phyloP scores from a whole-genome alignment of 2,329 filamentous ascomycete genomes.

The Aspergillus pseudoterreus region DNA sequence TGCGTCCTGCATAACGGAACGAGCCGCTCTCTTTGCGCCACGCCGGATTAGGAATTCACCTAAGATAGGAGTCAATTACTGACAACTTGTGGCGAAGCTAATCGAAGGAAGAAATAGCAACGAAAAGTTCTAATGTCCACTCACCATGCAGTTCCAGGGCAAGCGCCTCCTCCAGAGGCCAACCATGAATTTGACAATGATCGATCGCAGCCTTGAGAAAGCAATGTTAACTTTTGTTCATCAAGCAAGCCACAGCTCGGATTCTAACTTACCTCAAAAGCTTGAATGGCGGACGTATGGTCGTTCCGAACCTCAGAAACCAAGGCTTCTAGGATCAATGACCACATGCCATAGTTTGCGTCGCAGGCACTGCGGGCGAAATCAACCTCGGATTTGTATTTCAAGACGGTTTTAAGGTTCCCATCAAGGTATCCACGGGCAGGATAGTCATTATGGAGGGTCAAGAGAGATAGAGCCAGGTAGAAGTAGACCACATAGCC shows the following conservation, averaged over 20 bases:
- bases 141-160: slow-evolving; percentile 57
- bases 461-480: slow-evolving; percentile 41
- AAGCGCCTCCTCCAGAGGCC: slow-evolving; percentile 57
- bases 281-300: slow-evolving; percentile 43
- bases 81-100: not conserved
- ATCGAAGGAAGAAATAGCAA: slow-evolving; percentile 2
- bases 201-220: slow-evolving; percentile 54
- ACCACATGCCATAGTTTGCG: slow-evolving; percentile 59
- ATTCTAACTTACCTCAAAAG: slow-evolving; percentile 28
- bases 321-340: slow-evolving; percentile 54
- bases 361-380: slow-evolving; percentile 52
- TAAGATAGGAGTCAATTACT: slow-evolving; percentile 8
- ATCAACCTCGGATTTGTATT: slow-evolving; percentile 52
- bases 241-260: not conserved
- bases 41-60: slow-evolving; percentile 54
- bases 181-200: slow-evolving; percentile 56
- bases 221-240: not conserved
- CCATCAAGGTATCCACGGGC: slow-evolving; percentile 41
- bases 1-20: slow-evolving; percentile 55
- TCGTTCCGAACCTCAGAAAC: slow-evolving; percentile 49
- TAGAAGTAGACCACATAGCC: slow-evolving; percentile 45
- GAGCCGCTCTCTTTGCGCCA: slow-evolving; percentile 57
- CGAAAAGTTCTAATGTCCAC: slow-evolving; percentile 1
- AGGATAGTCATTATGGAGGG: slow-evolving; percentile 42
- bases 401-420: slow-evolving; percentile 46